phyloP scores from a whole-genome alignment of 768 basidiomycete species.

The Russula lepida region DNA sequence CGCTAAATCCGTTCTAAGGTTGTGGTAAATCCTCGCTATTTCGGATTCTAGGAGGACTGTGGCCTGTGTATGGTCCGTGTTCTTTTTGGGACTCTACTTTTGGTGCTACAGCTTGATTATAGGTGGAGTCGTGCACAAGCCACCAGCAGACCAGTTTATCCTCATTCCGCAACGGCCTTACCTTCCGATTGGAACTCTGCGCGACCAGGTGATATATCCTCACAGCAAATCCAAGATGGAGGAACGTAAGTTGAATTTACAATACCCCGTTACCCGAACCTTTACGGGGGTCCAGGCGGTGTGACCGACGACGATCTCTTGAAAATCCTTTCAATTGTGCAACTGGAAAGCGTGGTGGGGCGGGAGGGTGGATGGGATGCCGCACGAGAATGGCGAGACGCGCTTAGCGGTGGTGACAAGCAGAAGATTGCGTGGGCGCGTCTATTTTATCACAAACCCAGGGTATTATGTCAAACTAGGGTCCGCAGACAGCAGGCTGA shows the following conservation, averaged over 20 bases:
- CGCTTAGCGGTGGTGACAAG: constrained; percentile 90
- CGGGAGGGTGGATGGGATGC: constrained; percentile 95
- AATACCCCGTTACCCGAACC: neutral
- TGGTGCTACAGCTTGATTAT: neutral
- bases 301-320: constrained; percentile 69
- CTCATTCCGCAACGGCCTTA: constrained; percentile 96
- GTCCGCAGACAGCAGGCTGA: neutral
- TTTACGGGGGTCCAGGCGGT: constrained; percentile 38
- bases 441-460: constrained; percentile 91
- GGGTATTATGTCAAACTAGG: constrained; percentile 38
- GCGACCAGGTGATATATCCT: constrained; percentile 96
- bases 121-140: constrained; percentile 80
- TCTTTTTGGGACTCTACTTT: no score
- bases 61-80: constrained; percentile 61
- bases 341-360: constrained; percentile 81
- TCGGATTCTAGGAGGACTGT: constrained; percentile 93
- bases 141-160: constrained; percentile 80
- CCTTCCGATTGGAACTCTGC: constrained; percentile 84
- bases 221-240: constrained; percentile 77
- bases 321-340: constrained; percentile 62
- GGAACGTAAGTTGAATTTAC: constrained; percentile 36
- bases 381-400: constrained; percentile 88
- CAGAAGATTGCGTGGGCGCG: constrained; percentile 97
- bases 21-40: constrained; percentile 90
- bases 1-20: constrained; percentile 32